Base-by-base conservation (phyloP, 2,329 filamentous ascomycete species). In the Tolypocladium ophioglossoides region DNA sequence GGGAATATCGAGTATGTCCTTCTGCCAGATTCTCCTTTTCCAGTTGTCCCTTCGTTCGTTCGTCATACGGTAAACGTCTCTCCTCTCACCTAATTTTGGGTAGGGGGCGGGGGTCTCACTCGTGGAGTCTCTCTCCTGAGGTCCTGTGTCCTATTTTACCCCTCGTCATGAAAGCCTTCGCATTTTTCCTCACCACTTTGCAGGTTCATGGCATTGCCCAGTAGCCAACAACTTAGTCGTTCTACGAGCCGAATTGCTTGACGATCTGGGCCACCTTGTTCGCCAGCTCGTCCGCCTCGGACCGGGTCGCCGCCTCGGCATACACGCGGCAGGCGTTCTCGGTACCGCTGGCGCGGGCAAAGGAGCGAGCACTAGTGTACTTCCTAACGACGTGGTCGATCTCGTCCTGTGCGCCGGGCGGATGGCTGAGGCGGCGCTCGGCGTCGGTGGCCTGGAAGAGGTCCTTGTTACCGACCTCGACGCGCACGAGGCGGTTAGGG, bases 291-390 rank as follows among this genome's bases (percentile, higher is more conserved):
- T 96, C 91, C 1, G 91, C 91, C 71, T 97, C 92, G 18, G 85
- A 87, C 59, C 88, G 84, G 49, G 89, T 94, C 39, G 88, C 89
- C 4, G 94, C 94, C 73, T 99, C 94, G 9, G 92, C 92, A 67
- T 99, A 99, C 22, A 99, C 91, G 58, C 94, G 83, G 63, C 96
- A 91, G 2, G 91, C 92, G 70, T 99, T 95, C 71, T 99, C 94
- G 0, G 94, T 99, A 34, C 94, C 94, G 60, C 87, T 94, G 39
- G 94, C 91, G 63, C 94, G 85, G 9, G 91, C 94, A 70, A 99
- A 99, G 51, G 88, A 86, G 59, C 94, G 83, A 3, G 89, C 94
- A 63, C 88, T 87, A 65, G 88, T 89, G 73, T 95, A 96, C 71
- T 96, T 96, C 66, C 85, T 86, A 57, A 96, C 91, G 56, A 88